phyloP scores from a whole-genome alignment of 2,329 filamentous ascomycete species.

The Rhynchosporium secalis region DNA sequence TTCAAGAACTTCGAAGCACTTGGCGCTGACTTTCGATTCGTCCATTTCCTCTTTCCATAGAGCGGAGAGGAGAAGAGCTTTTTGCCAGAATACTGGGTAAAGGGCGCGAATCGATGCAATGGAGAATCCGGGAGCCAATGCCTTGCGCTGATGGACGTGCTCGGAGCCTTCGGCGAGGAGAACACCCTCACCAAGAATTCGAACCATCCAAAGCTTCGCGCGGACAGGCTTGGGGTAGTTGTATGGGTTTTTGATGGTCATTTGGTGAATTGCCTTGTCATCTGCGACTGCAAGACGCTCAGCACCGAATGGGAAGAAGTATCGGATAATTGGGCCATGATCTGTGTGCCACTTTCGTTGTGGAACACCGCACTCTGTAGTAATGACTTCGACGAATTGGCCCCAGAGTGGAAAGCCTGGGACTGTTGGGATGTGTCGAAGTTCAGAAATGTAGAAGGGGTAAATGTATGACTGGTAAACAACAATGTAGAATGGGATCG shows the following conservation, averaged over 20 bases:
- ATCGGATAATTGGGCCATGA: slow-evolving; percentile 46
- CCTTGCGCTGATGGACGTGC: slow-evolving; percentile 61
- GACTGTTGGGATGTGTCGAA: slow-evolving; percentile 47
- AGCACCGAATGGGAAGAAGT: slow-evolving; percentile 48
- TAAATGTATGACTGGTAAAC: slow-evolving; percentile 44
- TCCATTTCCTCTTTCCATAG: slow-evolving; percentile 54
- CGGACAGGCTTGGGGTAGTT: slow-evolving; percentile 63
- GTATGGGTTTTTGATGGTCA: slow-evolving; percentile 57
- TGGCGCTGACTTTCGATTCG: slow-evolving; percentile 31
- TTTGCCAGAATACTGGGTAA: slow-evolving; percentile 79
- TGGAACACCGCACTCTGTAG: slow-evolving; percentile 44
- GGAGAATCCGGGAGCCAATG: slow-evolving; percentile 75
- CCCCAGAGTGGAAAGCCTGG: slow-evolving; percentile 46
- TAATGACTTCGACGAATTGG: slow-evolving; percentile 46
- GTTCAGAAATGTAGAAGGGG: slow-evolving; percentile 45
- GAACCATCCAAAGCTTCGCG: slow-evolving; percentile 56
- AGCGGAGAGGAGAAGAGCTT: slow-evolving; percentile 55
- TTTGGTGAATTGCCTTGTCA: slow-evolving; percentile 47
- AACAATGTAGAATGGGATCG: slow-evolving; percentile 38
- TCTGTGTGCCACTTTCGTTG: slow-evolving; percentile 46
- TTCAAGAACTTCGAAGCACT: slow-evolving; percentile 36
- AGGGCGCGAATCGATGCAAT: slow-evolving; percentile 81
- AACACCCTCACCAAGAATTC: slow-evolving; percentile 69
- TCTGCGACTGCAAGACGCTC: slow-evolving; percentile 48
- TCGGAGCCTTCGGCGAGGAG: slow-evolving; percentile 72